phyloP scores from a whole-genome alignment of 805 yeast genomes.

The Candida ipomoeae region DNA sequence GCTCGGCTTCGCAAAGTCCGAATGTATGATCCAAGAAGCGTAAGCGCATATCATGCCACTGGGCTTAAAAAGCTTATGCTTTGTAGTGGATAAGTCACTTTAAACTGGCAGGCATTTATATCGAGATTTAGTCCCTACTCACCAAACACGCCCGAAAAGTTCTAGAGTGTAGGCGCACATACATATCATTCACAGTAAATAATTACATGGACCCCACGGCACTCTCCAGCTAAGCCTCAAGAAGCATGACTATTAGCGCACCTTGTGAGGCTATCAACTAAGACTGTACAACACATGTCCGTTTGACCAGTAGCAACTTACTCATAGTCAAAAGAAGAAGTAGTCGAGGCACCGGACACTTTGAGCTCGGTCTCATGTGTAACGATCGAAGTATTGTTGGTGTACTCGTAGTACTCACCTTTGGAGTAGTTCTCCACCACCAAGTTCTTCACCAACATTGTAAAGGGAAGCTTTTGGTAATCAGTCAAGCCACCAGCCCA shows the following conservation, averaged over 20 bases:
- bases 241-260: not conserved
- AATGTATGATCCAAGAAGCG: conserved; percentile 2
- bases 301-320: not conserved
- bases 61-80: not conserved
- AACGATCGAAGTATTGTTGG: conserved; percentile 11
- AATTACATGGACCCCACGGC: not conserved
- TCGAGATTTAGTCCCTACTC: too few species aligned
- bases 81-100: not conserved
- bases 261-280: not conserved
- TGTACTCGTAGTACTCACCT: conserved; percentile 29
- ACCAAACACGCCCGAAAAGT: not conserved
- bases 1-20: conserved; percentile 19
- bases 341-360: not conserved
- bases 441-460: conserved; percentile 26
- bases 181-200: not conserved
- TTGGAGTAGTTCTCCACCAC: conserved; percentile 25
- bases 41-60: conserved; percentile 2
- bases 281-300: not conserved
- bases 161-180: not conserved
- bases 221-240: not conserved
- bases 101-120: not conserved
- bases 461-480: conserved; percentile 28
- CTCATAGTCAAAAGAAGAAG: not conserved
- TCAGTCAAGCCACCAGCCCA: conserved; percentile 41
- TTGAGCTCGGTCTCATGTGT: not conserved